A percentile compares a stretch with the other conserved stretches of the same genome.
Conservation (phyloP, 352 stramenopile genomes). For the Elongisporangium senticosum region DNA sequence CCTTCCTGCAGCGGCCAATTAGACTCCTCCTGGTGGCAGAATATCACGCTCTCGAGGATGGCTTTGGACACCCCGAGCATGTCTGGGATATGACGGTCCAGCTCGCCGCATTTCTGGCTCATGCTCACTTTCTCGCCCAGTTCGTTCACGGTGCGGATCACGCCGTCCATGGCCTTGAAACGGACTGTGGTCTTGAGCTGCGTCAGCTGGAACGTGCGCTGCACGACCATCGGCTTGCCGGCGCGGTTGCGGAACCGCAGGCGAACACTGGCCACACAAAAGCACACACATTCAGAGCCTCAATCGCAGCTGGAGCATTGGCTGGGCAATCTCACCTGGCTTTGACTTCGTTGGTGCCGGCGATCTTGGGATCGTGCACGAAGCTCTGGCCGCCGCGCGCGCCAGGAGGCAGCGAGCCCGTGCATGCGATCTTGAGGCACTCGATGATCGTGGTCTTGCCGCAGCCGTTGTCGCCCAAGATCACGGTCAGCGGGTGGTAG, state of each 20-base stretch:
- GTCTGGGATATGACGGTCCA: slow-evolving; percentile 92
- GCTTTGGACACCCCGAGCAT: slow-evolving; percentile 96
- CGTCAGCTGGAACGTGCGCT: slow-evolving; percentile 92
- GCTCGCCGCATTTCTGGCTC: slow-evolving; percentile 93
- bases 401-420: slow-evolving; percentile 92
- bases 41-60: slow-evolving; percentile 99
- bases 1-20: slow-evolving; percentile 97
- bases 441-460: slow-evolving; percentile 99
- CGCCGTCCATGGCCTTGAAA: slow-evolving; percentile 97
- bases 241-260: slow-evolving; percentile 92
- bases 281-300: neutral
- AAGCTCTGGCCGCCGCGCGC: slow-evolving; percentile 89
- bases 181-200: slow-evolving; percentile 88
- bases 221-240: slow-evolving; percentile 87
- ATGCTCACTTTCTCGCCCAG: slow-evolving; percentile 89
- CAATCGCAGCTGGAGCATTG: neutral
- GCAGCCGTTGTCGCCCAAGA: slow-evolving; percentile 94
- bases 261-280: slow-evolving; percentile 34
- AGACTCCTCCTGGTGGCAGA: slow-evolving; percentile 98
- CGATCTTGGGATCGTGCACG: slow-evolving; percentile 95
- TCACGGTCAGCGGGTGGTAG: slow-evolving; percentile 98
- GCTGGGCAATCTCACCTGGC: too few relatives aligned
- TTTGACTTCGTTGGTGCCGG: slow-evolving; percentile 90
- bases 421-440: slow-evolving; percentile 97
- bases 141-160: slow-evolving; percentile 88